phyloP scores from a whole-genome alignment of 371 early-diverging fungal species.

The Apophysomyces sp. region DNA sequence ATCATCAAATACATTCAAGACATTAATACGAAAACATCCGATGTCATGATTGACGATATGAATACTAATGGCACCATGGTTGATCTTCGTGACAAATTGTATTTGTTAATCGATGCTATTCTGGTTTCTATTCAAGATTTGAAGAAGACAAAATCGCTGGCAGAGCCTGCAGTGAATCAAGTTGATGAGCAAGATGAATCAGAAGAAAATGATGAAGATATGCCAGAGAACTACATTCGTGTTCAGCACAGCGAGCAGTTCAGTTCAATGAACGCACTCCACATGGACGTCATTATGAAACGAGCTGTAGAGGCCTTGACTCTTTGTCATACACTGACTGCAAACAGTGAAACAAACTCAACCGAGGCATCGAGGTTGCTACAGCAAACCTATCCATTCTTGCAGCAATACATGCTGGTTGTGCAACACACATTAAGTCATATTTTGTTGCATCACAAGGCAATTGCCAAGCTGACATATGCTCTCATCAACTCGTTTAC shows the following conservation, averaged over 20 bases:
- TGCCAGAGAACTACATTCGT: conserved; percentile 55
- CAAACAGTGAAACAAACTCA: background rate
- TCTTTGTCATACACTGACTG: background rate
- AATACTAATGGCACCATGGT: background rate
- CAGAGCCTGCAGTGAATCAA: background rate
- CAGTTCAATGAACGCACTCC: conserved; percentile 28
- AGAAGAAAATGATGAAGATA: conserved; percentile 50
- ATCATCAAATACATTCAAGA: conserved; percentile 21
- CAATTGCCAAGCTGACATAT: conserved; percentile 64
- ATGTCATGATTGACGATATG: background rate
- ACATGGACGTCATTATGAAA: conserved; percentile 36
- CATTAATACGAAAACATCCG: background rate
- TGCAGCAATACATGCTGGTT: conserved; percentile 69
- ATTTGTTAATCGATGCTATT: conserved; percentile 35
- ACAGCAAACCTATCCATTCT: conserved; percentile 57
- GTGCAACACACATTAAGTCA: conserved; percentile 60
- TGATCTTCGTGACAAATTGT: conserved; percentile 29
- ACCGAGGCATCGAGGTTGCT: conserved; percentile 31
- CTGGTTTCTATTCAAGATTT: conserved; percentile 46
- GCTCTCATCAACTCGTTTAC: conserved; percentile 72
- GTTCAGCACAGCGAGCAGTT: conserved; percentile 30
- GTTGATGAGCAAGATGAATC: conserved; percentile 28
- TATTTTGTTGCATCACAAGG: conserved; percentile 67
- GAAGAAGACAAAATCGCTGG: conserved; percentile 24
- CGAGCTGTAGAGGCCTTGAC: conserved; percentile 36